Conservation (phyloP, 139 green algal species). For the Coelastrella sp. region DNA sequence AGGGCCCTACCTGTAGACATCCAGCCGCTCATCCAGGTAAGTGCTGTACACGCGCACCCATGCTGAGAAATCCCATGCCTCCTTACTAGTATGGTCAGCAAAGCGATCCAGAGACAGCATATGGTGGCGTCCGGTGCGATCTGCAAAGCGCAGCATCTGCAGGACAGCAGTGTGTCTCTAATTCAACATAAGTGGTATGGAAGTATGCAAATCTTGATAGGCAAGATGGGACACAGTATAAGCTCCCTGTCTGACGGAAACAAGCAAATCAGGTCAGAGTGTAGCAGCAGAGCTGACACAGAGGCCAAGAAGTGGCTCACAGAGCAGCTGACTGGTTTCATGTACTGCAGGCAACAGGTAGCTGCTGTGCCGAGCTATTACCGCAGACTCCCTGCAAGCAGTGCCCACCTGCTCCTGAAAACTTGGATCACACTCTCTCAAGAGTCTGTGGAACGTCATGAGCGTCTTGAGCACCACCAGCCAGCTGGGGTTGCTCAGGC, state of each 20-base stretch:
- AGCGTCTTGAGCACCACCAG: conserved; percentile 85
- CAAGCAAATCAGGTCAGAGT: neutral
- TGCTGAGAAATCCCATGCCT: conserved; percentile 88
- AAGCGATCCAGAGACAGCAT: conserved; percentile 80
- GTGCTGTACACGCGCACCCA: conserved; percentile 92
- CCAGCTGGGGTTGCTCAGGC: conserved; percentile 59
- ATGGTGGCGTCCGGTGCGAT: conserved; percentile 62
- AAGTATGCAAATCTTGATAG: neutral
- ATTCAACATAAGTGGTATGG: neutral
- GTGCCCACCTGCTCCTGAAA: conserved; percentile 76
- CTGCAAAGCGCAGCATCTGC: conserved; percentile 67
- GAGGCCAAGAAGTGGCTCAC: neutral
- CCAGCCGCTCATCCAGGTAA: conserved; percentile 92
- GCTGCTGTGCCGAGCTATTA: neutral
- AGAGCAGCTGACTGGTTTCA: too few relatives aligned
- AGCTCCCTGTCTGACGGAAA: too few relatives aligned
- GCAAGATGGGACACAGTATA: too few relatives aligned
- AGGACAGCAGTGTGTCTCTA: too few relatives aligned
- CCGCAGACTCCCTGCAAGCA: neutral
- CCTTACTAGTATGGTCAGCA: conserved; percentile 67
- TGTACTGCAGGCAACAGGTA: too few relatives aligned
- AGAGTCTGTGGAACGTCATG: conserved; percentile 88
- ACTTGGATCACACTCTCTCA: conserved; percentile 80
- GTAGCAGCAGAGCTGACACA: neutral
- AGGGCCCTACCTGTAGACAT: conserved; percentile 59